phyloP scores from a whole-genome alignment of 805 yeast species.

The Candida wancherniae region DNA sequence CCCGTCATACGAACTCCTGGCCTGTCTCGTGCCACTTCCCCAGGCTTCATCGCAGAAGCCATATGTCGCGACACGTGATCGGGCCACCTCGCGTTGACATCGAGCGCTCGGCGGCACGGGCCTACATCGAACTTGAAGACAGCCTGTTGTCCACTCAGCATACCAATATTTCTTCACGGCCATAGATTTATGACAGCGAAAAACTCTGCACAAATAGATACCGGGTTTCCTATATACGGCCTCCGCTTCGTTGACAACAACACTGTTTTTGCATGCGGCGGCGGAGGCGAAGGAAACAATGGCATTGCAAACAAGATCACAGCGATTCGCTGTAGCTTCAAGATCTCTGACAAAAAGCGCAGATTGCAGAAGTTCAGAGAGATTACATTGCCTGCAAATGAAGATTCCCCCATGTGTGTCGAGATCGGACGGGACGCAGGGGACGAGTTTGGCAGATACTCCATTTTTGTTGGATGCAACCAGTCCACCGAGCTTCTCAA shows the following conservation, averaged over 20 bases:
- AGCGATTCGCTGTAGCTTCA: conserved; percentile 54
- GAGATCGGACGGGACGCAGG: conserved; percentile 37
- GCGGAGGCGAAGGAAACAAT: conserved; percentile 92
- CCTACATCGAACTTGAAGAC: background rate
- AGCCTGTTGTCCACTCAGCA: no score
- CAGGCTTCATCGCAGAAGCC: no score
- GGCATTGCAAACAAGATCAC: conserved; percentile 84
- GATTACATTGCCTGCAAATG: conserved; percentile 53
- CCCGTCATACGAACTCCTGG: no score
- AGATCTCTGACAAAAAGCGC: conserved; percentile 36
- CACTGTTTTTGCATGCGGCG: conserved; percentile 75
- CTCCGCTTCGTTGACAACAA: conserved; percentile 61
- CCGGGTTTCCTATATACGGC: conserved; percentile 78
- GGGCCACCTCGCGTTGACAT: background rate
- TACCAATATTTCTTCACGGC: no score
- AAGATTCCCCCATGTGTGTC: conserved; percentile 85
- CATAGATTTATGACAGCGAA: conserved; percentile 15
- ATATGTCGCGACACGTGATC: no score
- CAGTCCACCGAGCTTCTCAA: conserved; percentile 54
- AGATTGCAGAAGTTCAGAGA: conserved; percentile 59
- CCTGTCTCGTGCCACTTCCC: no score
- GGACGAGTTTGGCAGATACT: conserved; percentile 28
- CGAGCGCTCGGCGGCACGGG: background rate
- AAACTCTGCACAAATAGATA: conserved; percentile 32
- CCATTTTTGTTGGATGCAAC: conserved; percentile 72